Evolutionary conservation across 768 basidiomycete species (phyloP).

Genomic region (Lactarius hatsudake): DNA sequence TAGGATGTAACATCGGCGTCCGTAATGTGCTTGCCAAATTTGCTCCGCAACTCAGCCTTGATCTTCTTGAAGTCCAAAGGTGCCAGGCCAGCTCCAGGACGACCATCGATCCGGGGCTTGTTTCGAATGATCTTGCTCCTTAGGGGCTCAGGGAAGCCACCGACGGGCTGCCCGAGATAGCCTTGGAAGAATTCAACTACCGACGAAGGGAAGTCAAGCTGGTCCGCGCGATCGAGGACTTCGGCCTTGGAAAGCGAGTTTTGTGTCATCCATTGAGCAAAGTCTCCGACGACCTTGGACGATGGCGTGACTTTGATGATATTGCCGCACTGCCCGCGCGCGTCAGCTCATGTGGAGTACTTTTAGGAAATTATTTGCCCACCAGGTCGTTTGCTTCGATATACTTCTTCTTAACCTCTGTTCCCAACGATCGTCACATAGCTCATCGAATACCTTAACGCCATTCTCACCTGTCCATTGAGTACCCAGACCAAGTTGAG

Average conservation of each 20-base stretch:
- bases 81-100: constrained; percentile 84
- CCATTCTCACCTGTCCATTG: constrained; percentile 77
- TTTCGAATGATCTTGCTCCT: constrained; percentile 89
- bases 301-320: constrained; percentile 99
- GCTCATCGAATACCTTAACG: neutral
- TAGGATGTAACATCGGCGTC: constrained; percentile 92
- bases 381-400: constrained; percentile 96
- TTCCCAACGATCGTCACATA: neutral
- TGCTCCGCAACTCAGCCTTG: constrained; percentile 87
- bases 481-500: constrained; percentile 93
- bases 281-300: constrained; percentile 98
- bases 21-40: constrained; percentile 93
- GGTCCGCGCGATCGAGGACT: constrained; percentile 80
- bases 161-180: constrained; percentile 95
- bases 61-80: constrained; percentile 96
- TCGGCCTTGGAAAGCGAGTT: constrained; percentile 87
- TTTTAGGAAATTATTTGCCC: constrained; percentile 33
- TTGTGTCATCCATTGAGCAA: constrained; percentile 99
- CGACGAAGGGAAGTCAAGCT: constrained; percentile 95
- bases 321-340: constrained; percentile 73
- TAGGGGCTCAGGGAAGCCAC: constrained; percentile 97
- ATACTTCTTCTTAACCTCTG: constrained; percentile 97
- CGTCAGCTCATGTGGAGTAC: constrained; percentile 10
- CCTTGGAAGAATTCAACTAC: constrained; percentile 99
- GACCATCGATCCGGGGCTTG: constrained; percentile 89